phyloP scores from a whole-genome alignment of 1,139 yeast genomes.

The Hyphopichia buzzinii region DNA sequence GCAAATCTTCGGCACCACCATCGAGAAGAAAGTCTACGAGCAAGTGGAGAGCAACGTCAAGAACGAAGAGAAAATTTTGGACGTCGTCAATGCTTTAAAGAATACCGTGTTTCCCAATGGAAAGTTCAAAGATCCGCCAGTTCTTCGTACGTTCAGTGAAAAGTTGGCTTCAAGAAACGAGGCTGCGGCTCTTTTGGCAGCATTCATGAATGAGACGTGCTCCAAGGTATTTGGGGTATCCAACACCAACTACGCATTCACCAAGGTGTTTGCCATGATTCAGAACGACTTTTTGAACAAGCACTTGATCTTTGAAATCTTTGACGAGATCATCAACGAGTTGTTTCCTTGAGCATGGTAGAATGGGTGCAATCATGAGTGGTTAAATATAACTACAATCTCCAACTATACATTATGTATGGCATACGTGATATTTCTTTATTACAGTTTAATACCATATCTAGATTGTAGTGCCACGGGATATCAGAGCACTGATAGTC shows the following conservation, averaged over 20 bases:
- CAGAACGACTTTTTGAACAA: slow-evolving; percentile 74
- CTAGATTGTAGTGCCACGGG: too few species aligned
- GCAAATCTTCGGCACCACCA: slow-evolving; percentile 84
- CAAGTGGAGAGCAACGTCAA: slow-evolving; percentile 29
- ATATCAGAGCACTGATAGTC: too few species aligned
- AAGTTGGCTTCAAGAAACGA: slow-evolving; percentile 55
- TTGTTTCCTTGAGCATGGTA: too few species aligned
- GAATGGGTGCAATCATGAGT: too few species aligned
- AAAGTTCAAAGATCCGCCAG: slow-evolving; percentile 44
- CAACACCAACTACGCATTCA: slow-evolving; percentile 63
- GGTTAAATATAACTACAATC: too few species aligned
- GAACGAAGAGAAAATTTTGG: slow-evolving; percentile 50
- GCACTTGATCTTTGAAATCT: slow-evolving; percentile 56
- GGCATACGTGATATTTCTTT: too few species aligned
- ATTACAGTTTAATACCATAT: too few species aligned
- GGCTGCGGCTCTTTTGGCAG: slow-evolving; percentile 54
- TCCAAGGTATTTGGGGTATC: slow-evolving; percentile 73
- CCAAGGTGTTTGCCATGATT: slow-evolving; percentile 58
- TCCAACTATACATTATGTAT: too few species aligned
- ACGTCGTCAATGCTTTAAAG: slow-evolving; percentile 41
- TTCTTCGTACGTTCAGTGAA: slow-evolving; percentile 48
- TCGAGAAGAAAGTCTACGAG: slow-evolving; percentile 66
- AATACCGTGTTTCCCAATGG: slow-evolving; percentile 68
- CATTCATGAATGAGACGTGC: slow-evolving; percentile 61
- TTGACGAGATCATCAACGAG: slow-evolving; percentile 31